These are phyloP conservation scores for Rhododendron kiyosumense DNA, from an alignment of 148 eudicot genomes.

Conservation along the genomic window DNA sequence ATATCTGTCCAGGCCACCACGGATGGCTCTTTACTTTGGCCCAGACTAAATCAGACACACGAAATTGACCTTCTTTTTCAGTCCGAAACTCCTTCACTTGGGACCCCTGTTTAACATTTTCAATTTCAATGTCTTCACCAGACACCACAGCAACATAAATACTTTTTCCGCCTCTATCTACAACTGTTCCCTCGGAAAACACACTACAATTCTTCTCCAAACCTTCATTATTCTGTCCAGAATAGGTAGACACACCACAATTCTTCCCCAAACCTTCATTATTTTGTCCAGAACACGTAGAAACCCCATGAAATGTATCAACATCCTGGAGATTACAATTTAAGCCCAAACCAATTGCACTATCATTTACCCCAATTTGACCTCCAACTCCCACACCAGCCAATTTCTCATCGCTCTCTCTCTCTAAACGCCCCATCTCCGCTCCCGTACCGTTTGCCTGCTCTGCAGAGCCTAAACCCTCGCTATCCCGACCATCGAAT, in stretches of 20 bases:
- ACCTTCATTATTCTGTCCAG: not conserved
- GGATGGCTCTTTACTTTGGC: constrained; percentile 87
- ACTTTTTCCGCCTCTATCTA: not conserved
- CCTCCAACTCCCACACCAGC: not conserved
- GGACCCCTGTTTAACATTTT: not conserved
- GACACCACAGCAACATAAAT: not conserved
- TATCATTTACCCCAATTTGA: not conserved
- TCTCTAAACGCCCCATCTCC: not conserved
- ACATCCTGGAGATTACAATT: not conserved
- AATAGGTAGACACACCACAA: not conserved
- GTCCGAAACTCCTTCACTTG: not conserved
- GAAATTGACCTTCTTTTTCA: constrained; percentile 37
- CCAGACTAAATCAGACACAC: constrained; percentile 66
- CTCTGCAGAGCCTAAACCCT: constrained; percentile 4
- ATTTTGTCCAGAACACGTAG: not conserved
- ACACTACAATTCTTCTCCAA: not conserved
- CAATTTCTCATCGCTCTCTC: not conserved
- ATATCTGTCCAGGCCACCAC: constrained; percentile 96
- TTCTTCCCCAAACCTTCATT: not conserved
- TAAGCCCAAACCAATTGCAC: constrained; percentile 7
- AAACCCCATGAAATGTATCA: not conserved
- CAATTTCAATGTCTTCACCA: not conserved
- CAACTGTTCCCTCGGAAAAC: not conserved
- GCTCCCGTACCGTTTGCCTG: not conserved
- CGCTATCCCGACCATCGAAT: not conserved